Percentiles rank a stretch among this genome's conserved stretches.
Evolutionary conservation across 2,329 filamentous ascomycete species (phyloP).

Genomic region (Thelonectria olida): DNA sequence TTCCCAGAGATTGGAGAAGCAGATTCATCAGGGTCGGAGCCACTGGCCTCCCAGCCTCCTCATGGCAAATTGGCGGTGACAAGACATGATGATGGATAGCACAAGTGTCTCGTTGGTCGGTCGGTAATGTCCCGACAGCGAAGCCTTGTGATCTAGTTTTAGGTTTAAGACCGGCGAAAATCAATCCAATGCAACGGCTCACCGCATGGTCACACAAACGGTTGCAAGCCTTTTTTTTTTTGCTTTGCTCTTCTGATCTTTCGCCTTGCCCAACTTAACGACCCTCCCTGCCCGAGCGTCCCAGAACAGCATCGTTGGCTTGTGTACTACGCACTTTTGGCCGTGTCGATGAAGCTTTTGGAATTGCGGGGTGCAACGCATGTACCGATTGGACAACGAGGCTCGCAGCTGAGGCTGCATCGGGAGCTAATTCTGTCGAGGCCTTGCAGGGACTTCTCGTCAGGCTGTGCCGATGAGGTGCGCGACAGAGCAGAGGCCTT

Average conservation of each 20-base stretch:
- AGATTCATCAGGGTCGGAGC: constrained; percentile 6
- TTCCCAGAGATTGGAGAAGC: background rate
- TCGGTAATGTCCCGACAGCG: background rate
- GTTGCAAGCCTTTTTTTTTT: constrained; percentile 6
- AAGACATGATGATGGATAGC: constrained; percentile 1
- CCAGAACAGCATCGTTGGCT: background rate
- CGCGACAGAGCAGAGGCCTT: background rate
- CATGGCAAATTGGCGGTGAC: background rate
- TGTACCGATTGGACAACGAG: constrained; percentile 19
- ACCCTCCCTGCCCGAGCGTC: background rate
- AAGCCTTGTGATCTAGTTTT: constrained; percentile 12
- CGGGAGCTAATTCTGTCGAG: background rate
- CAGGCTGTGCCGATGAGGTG: background rate
- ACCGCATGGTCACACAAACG: constrained; percentile 15
- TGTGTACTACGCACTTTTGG: too few species aligned
- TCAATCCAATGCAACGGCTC: background rate
- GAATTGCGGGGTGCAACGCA: background rate
- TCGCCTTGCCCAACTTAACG: background rate
- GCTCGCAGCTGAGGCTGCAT: constrained; percentile 13
- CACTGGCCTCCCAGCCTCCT: background rate
- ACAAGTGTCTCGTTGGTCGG: background rate
- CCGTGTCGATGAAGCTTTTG: constrained; percentile 1
- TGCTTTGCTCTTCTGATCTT: background rate
- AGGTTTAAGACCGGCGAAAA: constrained; percentile 9
- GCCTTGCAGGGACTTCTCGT: constrained; percentile 3